Percentiles rank a stretch among this genome's conserved stretches.
Evolutionary conservation across 208 protist genomes (phyloP).

Genomic region (Crithidia mellificae): DNA sequence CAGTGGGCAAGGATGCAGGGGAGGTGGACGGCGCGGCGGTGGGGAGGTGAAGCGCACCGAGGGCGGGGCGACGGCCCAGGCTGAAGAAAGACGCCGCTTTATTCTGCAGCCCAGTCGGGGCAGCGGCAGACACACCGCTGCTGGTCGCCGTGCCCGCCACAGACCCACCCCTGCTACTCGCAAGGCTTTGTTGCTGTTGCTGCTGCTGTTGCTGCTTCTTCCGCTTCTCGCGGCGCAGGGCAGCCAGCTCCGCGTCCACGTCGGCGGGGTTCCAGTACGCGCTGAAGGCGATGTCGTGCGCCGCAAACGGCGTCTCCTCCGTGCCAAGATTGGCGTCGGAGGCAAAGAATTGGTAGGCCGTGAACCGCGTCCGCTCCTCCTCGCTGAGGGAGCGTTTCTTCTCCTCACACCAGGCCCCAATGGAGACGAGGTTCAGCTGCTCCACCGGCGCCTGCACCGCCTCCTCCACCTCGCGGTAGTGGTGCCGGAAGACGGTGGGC

Average conservation of each 20-base stretch:
- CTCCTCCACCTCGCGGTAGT: conserved; percentile 66
- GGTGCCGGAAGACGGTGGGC: conserved; percentile 56
- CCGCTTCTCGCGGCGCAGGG: conserved; percentile 12
- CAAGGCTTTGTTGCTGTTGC: no score
- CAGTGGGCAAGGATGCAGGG: neutral
- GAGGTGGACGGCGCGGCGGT: neutral
- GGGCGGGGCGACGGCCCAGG: conserved; percentile 9
- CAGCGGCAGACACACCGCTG: conserved; percentile 1
- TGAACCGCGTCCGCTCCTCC: conserved; percentile 78
- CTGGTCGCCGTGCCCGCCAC: no score
- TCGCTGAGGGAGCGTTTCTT: conserved; percentile 66
- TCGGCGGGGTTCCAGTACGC: conserved; percentile 58
- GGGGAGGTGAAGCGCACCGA: conserved; percentile 1
- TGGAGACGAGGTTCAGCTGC: conserved; percentile 62
- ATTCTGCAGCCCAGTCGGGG: conserved; percentile 23
- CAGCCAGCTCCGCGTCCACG: conserved; percentile 27
- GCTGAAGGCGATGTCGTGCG: conserved; percentile 64
- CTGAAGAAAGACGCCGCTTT: conserved; percentile 71
- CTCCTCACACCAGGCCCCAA: conserved; percentile 69
- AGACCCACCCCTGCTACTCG: no score
- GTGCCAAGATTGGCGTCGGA: conserved; percentile 27
- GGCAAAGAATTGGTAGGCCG: conserved; percentile 67
- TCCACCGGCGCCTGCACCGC: conserved; percentile 73
- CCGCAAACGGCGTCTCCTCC: conserved; percentile 27
- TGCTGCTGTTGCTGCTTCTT: conserved; percentile 1